These are phyloP conservation scores for Podospora sp. DNA, from an alignment of 495 filamentous ascomycete genomes.

Conservation along the genomic window DNA sequence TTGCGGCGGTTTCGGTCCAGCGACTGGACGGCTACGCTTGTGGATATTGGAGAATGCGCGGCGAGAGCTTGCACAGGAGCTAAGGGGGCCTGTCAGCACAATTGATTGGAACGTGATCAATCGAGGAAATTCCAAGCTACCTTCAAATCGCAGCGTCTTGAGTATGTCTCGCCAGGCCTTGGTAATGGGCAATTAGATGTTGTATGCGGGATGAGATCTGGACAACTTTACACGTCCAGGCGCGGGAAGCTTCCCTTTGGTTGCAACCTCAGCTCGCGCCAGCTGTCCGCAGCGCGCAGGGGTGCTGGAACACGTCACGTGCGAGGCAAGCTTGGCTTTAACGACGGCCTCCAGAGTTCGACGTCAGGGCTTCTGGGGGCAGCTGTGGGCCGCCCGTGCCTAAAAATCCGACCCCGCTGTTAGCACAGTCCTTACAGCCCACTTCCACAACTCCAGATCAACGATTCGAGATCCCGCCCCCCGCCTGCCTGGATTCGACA, in stretches of 20 bases:
- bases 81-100: neutral
- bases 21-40: slow-evolving; percentile 1
- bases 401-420: slow-evolving; percentile 5
- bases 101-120: neutral
- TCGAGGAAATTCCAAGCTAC: neutral
- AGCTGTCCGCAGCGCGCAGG: neutral
- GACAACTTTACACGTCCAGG: slow-evolving; percentile 32
- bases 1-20: slow-evolving; percentile 42
- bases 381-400: slow-evolving; percentile 18
- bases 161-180: neutral
- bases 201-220: slow-evolving; percentile 19
- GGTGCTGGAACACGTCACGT: slow-evolving; percentile 9
- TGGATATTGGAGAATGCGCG: neutral
- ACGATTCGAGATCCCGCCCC: slow-evolving; percentile 32
- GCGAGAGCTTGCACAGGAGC: neutral
- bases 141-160: neutral
- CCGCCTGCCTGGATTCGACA: slow-evolving; percentile 18
- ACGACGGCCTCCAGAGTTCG: neutral
- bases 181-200: neutral
- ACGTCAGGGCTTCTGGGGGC: slow-evolving; percentile 32
- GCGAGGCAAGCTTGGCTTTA: neutral
- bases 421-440: slow-evolving; percentile 21
- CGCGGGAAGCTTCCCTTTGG: neutral
- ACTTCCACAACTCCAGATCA: slow-evolving; percentile 18
- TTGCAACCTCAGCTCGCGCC: no score